Base-by-base conservation (phyloP, 495 filamentous ascomycete genomes). In the Saxophila tyrrhenica region DNA sequence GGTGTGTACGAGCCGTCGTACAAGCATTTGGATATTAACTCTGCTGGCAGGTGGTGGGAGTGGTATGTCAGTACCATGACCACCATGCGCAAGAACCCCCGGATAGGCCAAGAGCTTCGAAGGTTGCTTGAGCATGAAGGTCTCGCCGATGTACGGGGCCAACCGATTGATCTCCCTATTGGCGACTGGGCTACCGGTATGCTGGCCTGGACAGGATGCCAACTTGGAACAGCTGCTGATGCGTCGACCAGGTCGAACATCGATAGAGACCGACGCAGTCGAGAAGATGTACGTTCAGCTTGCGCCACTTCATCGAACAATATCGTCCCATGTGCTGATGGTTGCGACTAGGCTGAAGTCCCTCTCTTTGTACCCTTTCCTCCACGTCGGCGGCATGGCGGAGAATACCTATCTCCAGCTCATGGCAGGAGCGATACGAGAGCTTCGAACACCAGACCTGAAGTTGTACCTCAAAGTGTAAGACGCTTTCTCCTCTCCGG, bases 21-120 rank as follows among this genome's bases (percentile, higher is more conserved):
- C 7, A 7, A 35, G 29, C 29, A 5, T 35, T 35, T 13, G 7
- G 29, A 13, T 13, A 35, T 13, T 5, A 13, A 35, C 29, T 35
- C 7, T 13, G 7, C 5, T 5, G 41, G 25, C 11, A 42, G 61
- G 39, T 72, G 69, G 69, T 60, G 47, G 16, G 51, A 57, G 16
- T 44, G 50, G 39, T 70, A 70, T 44, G 29, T 42, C n/a, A 8
- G 46, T 38, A 56, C 62, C 8, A 62, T 67, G 58, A 42, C 57
- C 35, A 38, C 35, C 3, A 57, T 35, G n/a, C 39, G 58, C 22
- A 62, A 65, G 52, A 60, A 69, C 49, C 64, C 65, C 10, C 57
- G 68, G 10, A 52, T 69, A 25, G 69, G 65, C 1, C 51, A 50
- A 2, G 41, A 48, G 25, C 39, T 72, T 13, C 41, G 52, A 16